Percentiles rank a stretch among this genome's conserved stretches.
These are phyloP conservation scores for Hypomontagnella submonticulosa DNA, from an alignment of 495 filamentous ascomycete species.

Conservation along the genomic window DNA sequence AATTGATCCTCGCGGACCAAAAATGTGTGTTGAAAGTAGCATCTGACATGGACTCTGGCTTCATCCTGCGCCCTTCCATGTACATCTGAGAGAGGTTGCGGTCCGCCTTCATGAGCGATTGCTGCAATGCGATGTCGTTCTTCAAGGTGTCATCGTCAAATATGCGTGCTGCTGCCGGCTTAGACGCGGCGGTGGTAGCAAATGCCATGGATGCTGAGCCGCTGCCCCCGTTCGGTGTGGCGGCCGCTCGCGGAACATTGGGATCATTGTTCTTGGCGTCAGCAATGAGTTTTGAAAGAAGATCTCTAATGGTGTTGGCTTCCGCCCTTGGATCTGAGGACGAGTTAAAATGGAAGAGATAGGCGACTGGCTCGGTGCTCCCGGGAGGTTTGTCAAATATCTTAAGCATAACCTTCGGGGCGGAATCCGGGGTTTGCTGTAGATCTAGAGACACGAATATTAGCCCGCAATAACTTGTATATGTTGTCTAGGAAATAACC, in stretches of 20 bases:
- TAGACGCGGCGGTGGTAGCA: constrained; percentile 59
- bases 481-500: constrained; percentile 39
- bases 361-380: constrained; percentile 68
- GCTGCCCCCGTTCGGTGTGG: constrained; percentile 57
- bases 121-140: constrained; percentile 79
- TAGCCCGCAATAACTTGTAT: constrained; percentile 7
- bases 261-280: constrained; percentile 69
- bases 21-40: constrained; percentile 87
- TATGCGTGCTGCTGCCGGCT: constrained; percentile 63
- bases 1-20: constrained; percentile 86
- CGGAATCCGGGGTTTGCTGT: constrained; percentile 87
- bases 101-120: constrained; percentile 83
- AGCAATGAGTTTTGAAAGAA: constrained; percentile 80
- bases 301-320: constrained; percentile 83
- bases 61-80: constrained; percentile 78
- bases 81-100: constrained; percentile 79
- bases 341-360: constrained; percentile 89
- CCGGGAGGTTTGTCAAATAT: constrained; percentile 75
- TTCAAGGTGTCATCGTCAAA: constrained; percentile 82
- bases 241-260: constrained; percentile 53
- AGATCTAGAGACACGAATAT: constrained; percentile 67
- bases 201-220: constrained; percentile 60
- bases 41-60: constrained; percentile 81
- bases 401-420: constrained; percentile 89
- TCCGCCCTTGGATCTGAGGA: constrained; percentile 77